Percentiles rank a stretch among this genome's conserved stretches.
Evolutionary conservation across 2,329 filamentous ascomycete species (phyloP).

Genomic region (Daldinia sp.): DNA sequence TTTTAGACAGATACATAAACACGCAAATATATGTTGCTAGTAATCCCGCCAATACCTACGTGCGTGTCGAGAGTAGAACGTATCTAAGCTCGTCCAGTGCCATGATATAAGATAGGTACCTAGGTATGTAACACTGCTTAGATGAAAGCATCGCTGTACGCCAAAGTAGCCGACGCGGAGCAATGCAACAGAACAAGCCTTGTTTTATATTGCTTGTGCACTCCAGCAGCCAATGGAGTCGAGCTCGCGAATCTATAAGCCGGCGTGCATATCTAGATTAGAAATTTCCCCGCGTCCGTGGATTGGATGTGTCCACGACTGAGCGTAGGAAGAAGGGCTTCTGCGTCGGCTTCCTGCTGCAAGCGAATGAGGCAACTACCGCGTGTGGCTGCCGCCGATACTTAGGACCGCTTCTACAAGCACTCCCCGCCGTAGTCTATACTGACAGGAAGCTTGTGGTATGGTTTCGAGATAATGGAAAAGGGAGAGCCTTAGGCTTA

Average conservation of each 20-base stretch:
- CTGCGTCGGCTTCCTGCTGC: background rate
- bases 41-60: background rate
- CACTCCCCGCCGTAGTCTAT: background rate
- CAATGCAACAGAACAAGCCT: constrained; percentile 18
- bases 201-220: background rate
- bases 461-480: background rate
- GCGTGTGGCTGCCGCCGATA: background rate
- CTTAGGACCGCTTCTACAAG: background rate
- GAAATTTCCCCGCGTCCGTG: background rate
- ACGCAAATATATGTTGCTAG: background rate
- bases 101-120: background rate
- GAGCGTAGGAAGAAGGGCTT: background rate
- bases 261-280: constrained; percentile 1
- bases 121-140: background rate
- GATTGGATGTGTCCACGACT: constrained; percentile 2
- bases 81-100: background rate
- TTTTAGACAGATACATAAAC: background rate
- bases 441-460: background rate
- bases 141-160: background rate
- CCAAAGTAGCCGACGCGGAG: constrained; percentile 17
- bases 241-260: background rate
- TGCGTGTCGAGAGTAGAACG: background rate
- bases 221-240: background rate
- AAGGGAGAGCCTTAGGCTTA: background rate
- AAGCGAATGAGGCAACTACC: background rate